Base-by-base conservation (phyloP, 768 basidiomycete species). In the Suillus ampliporus region DNA sequence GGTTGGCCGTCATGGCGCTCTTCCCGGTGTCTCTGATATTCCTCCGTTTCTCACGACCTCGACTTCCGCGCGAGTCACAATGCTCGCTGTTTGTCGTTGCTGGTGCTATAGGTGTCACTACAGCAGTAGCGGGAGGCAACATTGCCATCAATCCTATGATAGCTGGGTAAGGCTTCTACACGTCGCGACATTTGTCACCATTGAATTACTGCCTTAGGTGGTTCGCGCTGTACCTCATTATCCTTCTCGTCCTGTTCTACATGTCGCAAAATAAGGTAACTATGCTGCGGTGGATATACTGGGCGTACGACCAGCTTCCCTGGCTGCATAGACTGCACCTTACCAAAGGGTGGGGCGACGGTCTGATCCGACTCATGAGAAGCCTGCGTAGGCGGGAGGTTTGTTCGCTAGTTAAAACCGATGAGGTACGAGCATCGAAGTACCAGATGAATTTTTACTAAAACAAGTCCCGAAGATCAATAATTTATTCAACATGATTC, bases 1-100 rank as follows among this genome's bases (percentile, higher is more conserved):
- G 89, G 87, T 78, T 90, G 23, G 77, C 82, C 3, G 83, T 88
- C 37, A 89, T 90, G 86, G 69, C 79, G 1, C 71, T 90, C 23
- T 91, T 89, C 67, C 88, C 89, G 0, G 46, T 88, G 17, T 84
- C 88, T 3, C 76, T 86, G 4, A 69, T 90, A 5, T 64, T 90
- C 5, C 76, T 91, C 31, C 86, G 85, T 62, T 89, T 88, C 74
- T 89, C 88, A 62, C 83, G 89, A 19, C 84, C 85, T 19, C 83
- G 87, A 37, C 72, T 91, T 4, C 80, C 78, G 6, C 77, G 89
- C 34, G 62, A 67, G 11, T 71, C 72, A 3, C 74, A 66, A 19
- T 81, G 85, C 6, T 74, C 80, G 6, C 69, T 88, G 4, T 59
- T 67, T 15, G 67, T 78, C 31, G 77, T 88, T 37, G 62, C 83